Conservation (phyloP, 495 filamentous ascomycete genomes). For the Xylaria flabelliformis region DNA sequence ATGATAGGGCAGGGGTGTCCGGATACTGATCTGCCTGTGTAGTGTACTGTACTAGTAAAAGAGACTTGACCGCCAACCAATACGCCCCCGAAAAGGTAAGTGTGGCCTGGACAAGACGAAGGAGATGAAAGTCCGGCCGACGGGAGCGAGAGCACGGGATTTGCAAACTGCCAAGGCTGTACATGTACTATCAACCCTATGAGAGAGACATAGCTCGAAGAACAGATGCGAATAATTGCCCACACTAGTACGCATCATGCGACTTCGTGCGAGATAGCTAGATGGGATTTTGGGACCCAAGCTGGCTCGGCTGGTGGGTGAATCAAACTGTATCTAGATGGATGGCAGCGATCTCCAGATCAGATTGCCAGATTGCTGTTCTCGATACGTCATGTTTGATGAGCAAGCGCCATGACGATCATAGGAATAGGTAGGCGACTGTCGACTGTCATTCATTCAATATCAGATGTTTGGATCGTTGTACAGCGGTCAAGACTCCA, state of each 20-base stretch:
- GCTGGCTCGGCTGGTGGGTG: not conserved
- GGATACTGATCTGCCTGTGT: not conserved
- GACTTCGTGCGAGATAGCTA: not conserved
- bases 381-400: slow-evolving; percentile 14
- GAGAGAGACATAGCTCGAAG: not conserved
- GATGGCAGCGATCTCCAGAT: not conserved
- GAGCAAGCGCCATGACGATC: slow-evolving; percentile 6
- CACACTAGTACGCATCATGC: not conserved
- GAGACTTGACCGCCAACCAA: slow-evolving; percentile 2
- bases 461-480: not conserved
- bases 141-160: slow-evolving; percentile 1
- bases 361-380: not conserved
- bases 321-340: slow-evolving; percentile 4
- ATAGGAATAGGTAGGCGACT: not conserved
- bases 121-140: slow-evolving; percentile 19
- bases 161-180: not conserved
- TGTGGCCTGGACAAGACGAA: not conserved
- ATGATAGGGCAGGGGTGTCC: slow-evolving; percentile 5
- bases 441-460: not conserved
- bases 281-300: not conserved
- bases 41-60: not conserved
- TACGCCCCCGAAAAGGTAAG: not conserved
- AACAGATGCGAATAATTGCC: not conserved
- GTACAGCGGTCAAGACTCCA: not conserved
- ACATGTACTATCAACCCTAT: slow-evolving; percentile 3